Conservation (phyloP, 345 rosid species). For the Moricandia moricandioides region DNA sequence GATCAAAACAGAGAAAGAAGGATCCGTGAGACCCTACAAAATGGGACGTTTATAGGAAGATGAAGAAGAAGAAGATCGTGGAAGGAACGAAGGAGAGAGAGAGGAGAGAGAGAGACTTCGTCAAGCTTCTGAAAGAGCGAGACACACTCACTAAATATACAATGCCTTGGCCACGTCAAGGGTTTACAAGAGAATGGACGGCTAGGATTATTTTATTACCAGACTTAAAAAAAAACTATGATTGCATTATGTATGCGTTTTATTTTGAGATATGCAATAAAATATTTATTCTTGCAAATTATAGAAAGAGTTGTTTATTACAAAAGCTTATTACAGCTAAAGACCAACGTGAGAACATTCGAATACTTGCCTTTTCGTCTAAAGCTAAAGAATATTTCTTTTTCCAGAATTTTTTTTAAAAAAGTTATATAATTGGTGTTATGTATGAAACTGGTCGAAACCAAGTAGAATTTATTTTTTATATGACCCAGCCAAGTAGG, state of each 20-base stretch:
- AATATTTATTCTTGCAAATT: neutral
- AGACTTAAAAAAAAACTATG: neutral
- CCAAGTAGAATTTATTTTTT: neutral
- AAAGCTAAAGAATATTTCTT: slow-evolving; percentile 20
- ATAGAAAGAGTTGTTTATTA: neutral
- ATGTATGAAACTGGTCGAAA: neutral
- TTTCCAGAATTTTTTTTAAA: neutral
- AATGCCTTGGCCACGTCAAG: slow-evolving; percentile 3
- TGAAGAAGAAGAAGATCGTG: slow-evolving; percentile 12
- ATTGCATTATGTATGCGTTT: neutral
- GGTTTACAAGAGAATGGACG: neutral
- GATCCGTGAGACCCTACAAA: neutral
- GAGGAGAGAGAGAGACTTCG: neutral
- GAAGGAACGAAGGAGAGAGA: neutral
- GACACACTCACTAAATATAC: slow-evolving; percentile 15
- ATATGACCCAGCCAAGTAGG: neutral
- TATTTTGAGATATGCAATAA: neutral
- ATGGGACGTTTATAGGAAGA: slow-evolving; percentile 2
- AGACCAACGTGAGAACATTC: slow-evolving; percentile 33
- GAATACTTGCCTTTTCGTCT: slow-evolving; percentile 25
- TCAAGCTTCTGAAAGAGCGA: neutral
- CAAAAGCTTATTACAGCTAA: neutral
- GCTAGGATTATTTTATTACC: neutral
- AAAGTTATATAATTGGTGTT: neutral
- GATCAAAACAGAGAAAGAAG: slow-evolving; percentile 14